A percentile compares a stretch with the other conserved stretches of the same genome.
These are phyloP conservation scores for Coemansia sp. DNA, from an alignment of 192 early-diverging fungal species.

Conservation along the genomic window DNA sequence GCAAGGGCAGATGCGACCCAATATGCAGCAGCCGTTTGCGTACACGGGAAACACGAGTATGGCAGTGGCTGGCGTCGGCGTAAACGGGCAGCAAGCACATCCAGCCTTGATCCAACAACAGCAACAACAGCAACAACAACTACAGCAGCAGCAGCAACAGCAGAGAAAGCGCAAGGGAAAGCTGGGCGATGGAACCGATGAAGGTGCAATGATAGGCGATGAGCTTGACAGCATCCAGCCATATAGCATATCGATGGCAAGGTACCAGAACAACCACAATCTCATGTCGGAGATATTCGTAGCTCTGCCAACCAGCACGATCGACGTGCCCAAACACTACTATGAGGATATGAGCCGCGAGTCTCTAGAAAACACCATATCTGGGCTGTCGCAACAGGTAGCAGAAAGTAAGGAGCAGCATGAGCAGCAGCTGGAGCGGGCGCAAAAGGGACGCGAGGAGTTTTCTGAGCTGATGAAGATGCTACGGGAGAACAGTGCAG, in stretches of 20 bases:
- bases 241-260: constrained; percentile 27
- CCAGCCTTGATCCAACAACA: constrained; percentile 26
- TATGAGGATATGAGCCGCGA: constrained; percentile 21
- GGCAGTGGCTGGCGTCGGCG: constrained; percentile 19
- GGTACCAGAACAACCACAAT: constrained; percentile 51
- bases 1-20: constrained; percentile 9
- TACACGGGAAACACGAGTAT: constrained; percentile 30
- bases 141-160: neutral
- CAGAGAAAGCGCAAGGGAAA: constrained; percentile 32
- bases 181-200: constrained; percentile 5
- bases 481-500: constrained; percentile 12
- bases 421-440: constrained; percentile 6
- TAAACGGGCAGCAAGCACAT: constrained; percentile 32
- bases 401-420: constrained; percentile 29
- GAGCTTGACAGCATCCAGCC: constrained; percentile 40
- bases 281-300: constrained; percentile 49
- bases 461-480: constrained; percentile 25
- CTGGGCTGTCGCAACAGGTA: constrained; percentile 1
- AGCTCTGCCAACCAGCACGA: constrained; percentile 43
- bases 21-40: constrained; percentile 26
- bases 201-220: constrained; percentile 23
- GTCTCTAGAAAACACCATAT: constrained; percentile 2
- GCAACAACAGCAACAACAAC: neutral
- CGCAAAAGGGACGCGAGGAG: constrained; percentile 16
- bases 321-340: constrained; percentile 34